phyloP scores from a whole-genome alignment of 1,284 basidiomycete species.

The Leucoagaricus sp. region DNA sequence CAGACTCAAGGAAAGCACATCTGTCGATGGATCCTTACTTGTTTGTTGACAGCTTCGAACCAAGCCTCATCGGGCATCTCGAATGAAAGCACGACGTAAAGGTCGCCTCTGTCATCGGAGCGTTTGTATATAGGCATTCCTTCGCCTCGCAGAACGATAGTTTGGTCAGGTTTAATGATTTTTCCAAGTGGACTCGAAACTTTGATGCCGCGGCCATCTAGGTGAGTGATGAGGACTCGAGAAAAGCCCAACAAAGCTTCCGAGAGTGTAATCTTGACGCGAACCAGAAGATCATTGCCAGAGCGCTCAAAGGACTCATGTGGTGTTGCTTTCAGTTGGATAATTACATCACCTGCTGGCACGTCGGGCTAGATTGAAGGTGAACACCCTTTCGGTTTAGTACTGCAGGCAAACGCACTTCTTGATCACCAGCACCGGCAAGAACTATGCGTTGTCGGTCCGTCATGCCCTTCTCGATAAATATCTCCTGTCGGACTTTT shows the following conservation, averaged over 20 bases:
- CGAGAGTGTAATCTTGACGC: constrained; percentile 83
- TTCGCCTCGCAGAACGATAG: constrained; percentile 76
- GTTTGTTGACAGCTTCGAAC: constrained; percentile 58
- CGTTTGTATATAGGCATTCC: constrained; percentile 83
- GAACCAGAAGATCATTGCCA: constrained; percentile 76
- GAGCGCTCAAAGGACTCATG: constrained; percentile 84
- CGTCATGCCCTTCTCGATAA: constrained; percentile 87
- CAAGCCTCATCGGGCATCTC: constrained; percentile 83
- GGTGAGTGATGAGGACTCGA: constrained; percentile 82
- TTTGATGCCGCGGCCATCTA: constrained; percentile 87
- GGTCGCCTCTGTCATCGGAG: constrained; percentile 72
- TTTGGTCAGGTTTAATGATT: constrained; percentile 73
- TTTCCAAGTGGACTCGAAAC: constrained; percentile 74
- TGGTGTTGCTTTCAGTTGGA: constrained; percentile 69
- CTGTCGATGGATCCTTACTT: constrained; percentile 40
- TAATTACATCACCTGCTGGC: constrained; percentile 87
- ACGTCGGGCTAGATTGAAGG: constrained; percentile 83
- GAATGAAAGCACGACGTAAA: constrained; percentile 80
- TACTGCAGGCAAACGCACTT: too few species aligned
- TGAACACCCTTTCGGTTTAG: too few species aligned
- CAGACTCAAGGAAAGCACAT: neutral
- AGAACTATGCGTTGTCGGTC: constrained; percentile 87
- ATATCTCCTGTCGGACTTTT: constrained; percentile 86
- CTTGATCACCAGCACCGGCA: constrained; percentile 88
- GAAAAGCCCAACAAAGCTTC: constrained; percentile 91